Conservation (phyloP, 2,329 filamentous ascomycete species). For the Verticillium tricorpus region DNA sequence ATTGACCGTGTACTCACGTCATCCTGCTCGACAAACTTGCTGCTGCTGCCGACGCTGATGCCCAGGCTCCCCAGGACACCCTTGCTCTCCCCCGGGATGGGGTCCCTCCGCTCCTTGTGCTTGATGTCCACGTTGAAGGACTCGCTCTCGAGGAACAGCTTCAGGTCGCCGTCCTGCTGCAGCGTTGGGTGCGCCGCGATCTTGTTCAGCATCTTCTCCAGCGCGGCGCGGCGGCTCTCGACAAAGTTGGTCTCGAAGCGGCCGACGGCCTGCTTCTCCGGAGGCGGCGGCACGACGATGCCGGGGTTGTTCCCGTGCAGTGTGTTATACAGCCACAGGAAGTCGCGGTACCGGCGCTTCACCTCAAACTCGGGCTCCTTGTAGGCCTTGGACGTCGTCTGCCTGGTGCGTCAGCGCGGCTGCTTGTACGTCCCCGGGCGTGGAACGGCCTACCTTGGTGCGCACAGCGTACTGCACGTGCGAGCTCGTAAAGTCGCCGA, state of each 20-base stretch:
- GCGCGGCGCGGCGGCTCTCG: constrained; percentile 80
- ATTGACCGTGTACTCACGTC: constrained; percentile 56
- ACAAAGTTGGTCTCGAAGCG: constrained; percentile 97
- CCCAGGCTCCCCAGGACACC: constrained; percentile 86
- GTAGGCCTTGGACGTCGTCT: constrained; percentile 96
- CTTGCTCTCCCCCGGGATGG: constrained; percentile 82
- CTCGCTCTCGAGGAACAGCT: constrained; percentile 95
- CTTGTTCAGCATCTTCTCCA: constrained; percentile 98
- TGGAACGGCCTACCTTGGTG: constrained; percentile 63
- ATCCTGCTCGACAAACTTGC: constrained; percentile 96
- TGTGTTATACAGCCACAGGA: constrained; percentile 95
- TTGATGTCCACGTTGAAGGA: constrained; percentile 95
- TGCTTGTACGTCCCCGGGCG: neutral
- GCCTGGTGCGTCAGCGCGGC: constrained; percentile 1
- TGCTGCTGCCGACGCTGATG: constrained; percentile 68
- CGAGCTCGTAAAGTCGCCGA: constrained; percentile 92
- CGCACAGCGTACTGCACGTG: constrained; percentile 97
- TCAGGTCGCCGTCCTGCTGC: constrained; percentile 89
- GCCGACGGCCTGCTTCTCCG: constrained; percentile 95
- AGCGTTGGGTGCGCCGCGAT: constrained; percentile 82
- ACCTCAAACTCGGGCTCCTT: constrained; percentile 89
- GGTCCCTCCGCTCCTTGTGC: constrained; percentile 91
- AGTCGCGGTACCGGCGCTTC: constrained; percentile 90
- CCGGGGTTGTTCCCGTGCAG: constrained; percentile 93
- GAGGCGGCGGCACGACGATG: constrained; percentile 89